Evolutionary conservation across 192 early-diverging fungal species (phyloP), one percentile per base, ranked within the genome.

Genomic region (Coemansia umbellata): DNA sequence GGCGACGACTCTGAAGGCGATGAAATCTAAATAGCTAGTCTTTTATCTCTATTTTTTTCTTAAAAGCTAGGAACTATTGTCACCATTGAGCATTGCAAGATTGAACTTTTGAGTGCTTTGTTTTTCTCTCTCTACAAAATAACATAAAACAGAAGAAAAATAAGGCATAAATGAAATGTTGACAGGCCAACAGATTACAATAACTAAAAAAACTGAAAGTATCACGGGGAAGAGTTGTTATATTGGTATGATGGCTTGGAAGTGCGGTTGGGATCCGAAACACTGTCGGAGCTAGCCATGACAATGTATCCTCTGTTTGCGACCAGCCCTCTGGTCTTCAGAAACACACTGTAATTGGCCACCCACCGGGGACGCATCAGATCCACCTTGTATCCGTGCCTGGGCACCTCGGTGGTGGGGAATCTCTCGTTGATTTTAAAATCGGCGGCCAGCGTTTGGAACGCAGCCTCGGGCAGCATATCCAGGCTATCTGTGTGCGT

Each of bases 1-100:
- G 95, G 90, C 64, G 95, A 98, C 78, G 91, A 45, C 24, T 45
- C 43, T 22, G 43, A 45, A 1, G 43, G 28, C 22, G n/a, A n/a
- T n/a, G n/a, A n/a, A n/a, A n/a, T n/a, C n/a, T n/a, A n/a, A n/a
- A n/a, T n/a, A n/a, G n/a, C n/a, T n/a, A n/a, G n/a, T n/a, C n/a
- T n/a, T n/a, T n/a, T n/a, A n/a, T n/a, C n/a, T n/a, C n/a, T n/a
- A n/a, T n/a, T n/a, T n/a, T n/a, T n/a, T n/a, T n/a, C n/a, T n/a
- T n/a, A n/a, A n/a, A n/a, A n/a, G n/a, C n/a, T n/a, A n/a, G n/a
- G n/a, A n/a, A n/a, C n/a, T n/a, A n/a, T n/a, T n/a, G n/a, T n/a
- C n/a, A n/a, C n/a, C n/a, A n/a, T n/a, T n/a, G n/a, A n/a, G n/a
- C n/a, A n/a, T n/a, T n/a, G n/a, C n/a, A n/a, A n/a, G n/a, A n/a